These are phyloP conservation scores for Didymella pomorum DNA, from an alignment of 2,329 filamentous ascomycete genomes.

Conservation along the genomic window DNA sequence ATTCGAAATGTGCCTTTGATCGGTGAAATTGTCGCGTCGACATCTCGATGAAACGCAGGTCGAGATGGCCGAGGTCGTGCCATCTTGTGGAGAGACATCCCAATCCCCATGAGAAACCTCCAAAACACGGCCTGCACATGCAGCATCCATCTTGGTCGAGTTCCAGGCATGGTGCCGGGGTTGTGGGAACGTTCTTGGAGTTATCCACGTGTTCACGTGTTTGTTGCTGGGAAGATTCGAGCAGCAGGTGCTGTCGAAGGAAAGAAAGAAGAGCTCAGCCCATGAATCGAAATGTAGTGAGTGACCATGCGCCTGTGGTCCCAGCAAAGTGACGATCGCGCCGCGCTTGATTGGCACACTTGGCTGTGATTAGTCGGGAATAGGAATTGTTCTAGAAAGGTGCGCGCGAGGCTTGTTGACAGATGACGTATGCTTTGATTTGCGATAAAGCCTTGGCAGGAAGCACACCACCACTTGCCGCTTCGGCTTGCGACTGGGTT, in stretches of 20 bases:
- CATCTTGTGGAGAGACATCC: conserved; percentile 72
- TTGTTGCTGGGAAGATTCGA: neutral
- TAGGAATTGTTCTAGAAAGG: conserved; percentile 16
- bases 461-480: conserved; percentile 8
- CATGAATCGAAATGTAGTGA: conserved; percentile 7
- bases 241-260: conserved; percentile 17
- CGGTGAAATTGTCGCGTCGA: conserved; percentile 60
- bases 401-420: neutral
- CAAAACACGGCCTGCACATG: conserved; percentile 70
- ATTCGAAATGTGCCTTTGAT: conserved; percentile 60
- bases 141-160: conserved; percentile 65
- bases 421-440: conserved; percentile 18
- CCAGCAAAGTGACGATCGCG: conserved; percentile 12
- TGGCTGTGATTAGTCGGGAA: conserved; percentile 9
- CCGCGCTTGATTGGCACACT: conserved; percentile 12
- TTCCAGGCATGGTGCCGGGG: conserved; percentile 32
- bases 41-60: conserved; percentile 66
- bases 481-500: neutral
- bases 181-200: neutral
- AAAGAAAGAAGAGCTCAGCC: conserved; percentile 2
- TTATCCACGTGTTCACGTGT: conserved; percentile 1
- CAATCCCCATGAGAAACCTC: conserved; percentile 72
- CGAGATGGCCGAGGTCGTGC: conserved; percentile 67
- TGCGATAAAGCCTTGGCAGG: conserved; percentile 8
- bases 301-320: conserved; percentile 8